Evolutionary conservation across 164 flowering plant species (phyloP).

Genomic region (Liriodendron chinense): DNA sequence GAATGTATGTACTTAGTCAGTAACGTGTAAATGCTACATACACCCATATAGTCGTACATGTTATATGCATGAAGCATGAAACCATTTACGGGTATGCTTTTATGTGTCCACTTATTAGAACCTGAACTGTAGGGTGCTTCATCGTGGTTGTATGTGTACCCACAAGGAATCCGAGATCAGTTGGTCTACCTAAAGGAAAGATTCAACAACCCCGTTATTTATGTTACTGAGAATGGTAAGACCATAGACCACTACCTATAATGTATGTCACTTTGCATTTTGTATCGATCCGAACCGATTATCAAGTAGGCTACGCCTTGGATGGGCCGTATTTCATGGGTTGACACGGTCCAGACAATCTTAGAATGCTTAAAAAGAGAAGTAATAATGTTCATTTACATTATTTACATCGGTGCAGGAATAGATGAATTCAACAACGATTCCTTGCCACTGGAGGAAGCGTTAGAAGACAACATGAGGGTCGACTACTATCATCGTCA

Average conservation of each 20-base stretch:
- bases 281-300: too few species aligned
- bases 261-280: too few species aligned
- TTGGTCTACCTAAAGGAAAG: constrained; percentile 16
- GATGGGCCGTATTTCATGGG: not conserved
- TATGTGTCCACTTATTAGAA: too few species aligned
- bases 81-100: too few species aligned
- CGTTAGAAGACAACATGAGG: constrained; percentile 3
- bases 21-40: too few species aligned
- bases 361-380: not conserved
- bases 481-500: not conserved
- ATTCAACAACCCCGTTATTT: constrained; percentile 15
- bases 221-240: constrained; percentile 26
- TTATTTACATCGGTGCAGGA: not conserved
- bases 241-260: too few species aligned
- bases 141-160: constrained; percentile 18
- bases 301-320: too few species aligned
- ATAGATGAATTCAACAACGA: not conserved
- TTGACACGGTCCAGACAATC: not conserved
- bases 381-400: not conserved
- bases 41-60: too few species aligned
- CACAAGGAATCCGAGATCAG: constrained; percentile 20
- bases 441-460: not conserved
- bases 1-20: too few species aligned
- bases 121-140: constrained; percentile 14
- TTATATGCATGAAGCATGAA: too few species aligned